A percentile compares a stretch with the other conserved stretches of the same genome.
phyloP scores from a whole-genome alignment of 257 asterid species.

The Solanum pennellii region DNA sequence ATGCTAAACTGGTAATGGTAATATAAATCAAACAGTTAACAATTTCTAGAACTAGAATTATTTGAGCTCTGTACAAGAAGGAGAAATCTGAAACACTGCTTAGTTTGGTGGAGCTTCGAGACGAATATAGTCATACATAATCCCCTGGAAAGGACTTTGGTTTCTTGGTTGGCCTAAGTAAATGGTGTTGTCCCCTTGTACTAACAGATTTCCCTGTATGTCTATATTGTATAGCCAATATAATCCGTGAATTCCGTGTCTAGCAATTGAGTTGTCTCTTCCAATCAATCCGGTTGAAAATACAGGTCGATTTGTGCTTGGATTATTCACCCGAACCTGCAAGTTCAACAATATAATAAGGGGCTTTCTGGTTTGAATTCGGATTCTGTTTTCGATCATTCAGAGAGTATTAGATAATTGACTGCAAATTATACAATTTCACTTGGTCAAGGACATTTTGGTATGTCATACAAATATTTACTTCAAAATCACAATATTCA shows the following conservation, averaged over 20 bases:
- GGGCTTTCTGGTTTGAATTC: not conserved
- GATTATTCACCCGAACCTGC: constrained; percentile 49
- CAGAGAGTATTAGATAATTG: not conserved
- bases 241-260: constrained; percentile 79
- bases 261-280: constrained; percentile 67
- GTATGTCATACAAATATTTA: not conserved
- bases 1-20: not conserved
- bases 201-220: constrained; percentile 19
- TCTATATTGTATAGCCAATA: constrained; percentile 57
- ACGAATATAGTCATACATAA: constrained; percentile 73
- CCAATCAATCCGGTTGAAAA: constrained; percentile 58
- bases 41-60: not conserved
- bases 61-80: not conserved
- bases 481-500: too few relatives aligned
- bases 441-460: not conserved
- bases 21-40: not conserved
- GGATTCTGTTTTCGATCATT: not conserved
- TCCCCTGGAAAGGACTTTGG: constrained; percentile 40
- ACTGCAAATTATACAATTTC: not conserved
- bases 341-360: not conserved
- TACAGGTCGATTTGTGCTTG: constrained; percentile 17
- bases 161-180: constrained; percentile 54
- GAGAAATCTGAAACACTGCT: not conserved
- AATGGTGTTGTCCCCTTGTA: constrained; percentile 34
- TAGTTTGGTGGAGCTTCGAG: constrained; percentile 36